A percentile compares a stretch with the other conserved stretches of the same genome.
These are phyloP conservation scores for Phaeosphaeria sp. DNA, from an alignment of 2,329 filamentous ascomycete genomes.

Conservation along the genomic window DNA sequence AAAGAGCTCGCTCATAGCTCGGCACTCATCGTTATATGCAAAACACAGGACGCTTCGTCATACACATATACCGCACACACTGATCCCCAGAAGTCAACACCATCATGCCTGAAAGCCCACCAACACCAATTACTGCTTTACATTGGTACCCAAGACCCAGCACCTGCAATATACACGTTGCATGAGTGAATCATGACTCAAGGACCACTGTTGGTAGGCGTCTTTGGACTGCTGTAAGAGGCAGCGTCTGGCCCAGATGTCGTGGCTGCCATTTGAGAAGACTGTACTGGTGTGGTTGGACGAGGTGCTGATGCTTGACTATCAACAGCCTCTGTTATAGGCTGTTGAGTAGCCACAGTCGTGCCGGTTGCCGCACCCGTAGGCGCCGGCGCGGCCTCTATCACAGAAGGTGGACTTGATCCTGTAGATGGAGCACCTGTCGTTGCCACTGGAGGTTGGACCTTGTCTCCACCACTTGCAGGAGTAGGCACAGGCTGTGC, in stretches of 20 bases:
- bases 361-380: not conserved
- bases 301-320: constrained; percentile 2
- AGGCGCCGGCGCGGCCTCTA: constrained; percentile 2
- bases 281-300: constrained; percentile 12
- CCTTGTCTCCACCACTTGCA: not conserved
- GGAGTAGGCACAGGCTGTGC: not conserved
- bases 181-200: not conserved
- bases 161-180: not conserved
- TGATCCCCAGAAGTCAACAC: not conserved
- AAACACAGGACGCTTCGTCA: constrained; percentile 1
- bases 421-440: not conserved
- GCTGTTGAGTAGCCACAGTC: not conserved
- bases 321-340: not conserved
- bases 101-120: not conserved
- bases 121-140: not conserved
- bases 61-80: not conserved
- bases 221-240: not conserved
- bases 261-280: not conserved
- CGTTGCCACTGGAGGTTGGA: not conserved
- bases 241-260: not conserved
- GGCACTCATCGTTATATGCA: constrained; percentile 10
- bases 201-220: not conserved
- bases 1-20: constrained; percentile 2
- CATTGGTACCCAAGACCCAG: not conserved
- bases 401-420: not conserved